Percentiles rank a stretch among this genome's conserved stretches.
Evolutionary conservation across 2,329 filamentous ascomycete genomes (phyloP).

Genomic region (Penicillium sp.): DNA sequence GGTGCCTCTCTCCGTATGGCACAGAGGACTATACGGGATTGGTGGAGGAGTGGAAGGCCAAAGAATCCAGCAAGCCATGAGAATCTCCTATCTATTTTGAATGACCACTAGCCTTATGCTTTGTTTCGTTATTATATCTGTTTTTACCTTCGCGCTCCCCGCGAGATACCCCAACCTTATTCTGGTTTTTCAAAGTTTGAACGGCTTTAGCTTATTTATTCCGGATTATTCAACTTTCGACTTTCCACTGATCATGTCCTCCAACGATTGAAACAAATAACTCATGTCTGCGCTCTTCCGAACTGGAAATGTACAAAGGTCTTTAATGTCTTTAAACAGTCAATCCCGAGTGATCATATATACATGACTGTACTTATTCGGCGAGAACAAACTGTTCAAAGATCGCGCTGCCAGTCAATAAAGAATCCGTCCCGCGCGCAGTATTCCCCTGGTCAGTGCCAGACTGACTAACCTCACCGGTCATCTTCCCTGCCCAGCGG

Average conservation of each 20-base stretch:
- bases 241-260: background rate
- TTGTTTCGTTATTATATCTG: background rate
- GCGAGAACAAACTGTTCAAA: constrained; percentile 35
- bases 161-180: constrained; percentile 24
- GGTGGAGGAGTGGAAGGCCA: constrained; percentile 48
- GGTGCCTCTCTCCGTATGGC: constrained; percentile 48
- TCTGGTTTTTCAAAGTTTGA: background rate
- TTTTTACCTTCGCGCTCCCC: constrained; percentile 18
- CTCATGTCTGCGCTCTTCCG: background rate
- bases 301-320: background rate
- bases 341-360: background rate
- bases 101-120: background rate
- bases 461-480: constrained; percentile 16
- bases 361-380: constrained; percentile 10
- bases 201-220: background rate
- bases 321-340: background rate
- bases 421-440: background rate
- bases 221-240: background rate
- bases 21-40: constrained; percentile 50
- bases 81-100: background rate
- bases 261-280: background rate
- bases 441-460: background rate
- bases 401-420: constrained; percentile 28
- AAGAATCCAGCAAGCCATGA: background rate
- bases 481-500: constrained; percentile 33